Base-by-base conservation (phyloP, 805 yeast species). In the Barnettozyma vustinii region DNA sequence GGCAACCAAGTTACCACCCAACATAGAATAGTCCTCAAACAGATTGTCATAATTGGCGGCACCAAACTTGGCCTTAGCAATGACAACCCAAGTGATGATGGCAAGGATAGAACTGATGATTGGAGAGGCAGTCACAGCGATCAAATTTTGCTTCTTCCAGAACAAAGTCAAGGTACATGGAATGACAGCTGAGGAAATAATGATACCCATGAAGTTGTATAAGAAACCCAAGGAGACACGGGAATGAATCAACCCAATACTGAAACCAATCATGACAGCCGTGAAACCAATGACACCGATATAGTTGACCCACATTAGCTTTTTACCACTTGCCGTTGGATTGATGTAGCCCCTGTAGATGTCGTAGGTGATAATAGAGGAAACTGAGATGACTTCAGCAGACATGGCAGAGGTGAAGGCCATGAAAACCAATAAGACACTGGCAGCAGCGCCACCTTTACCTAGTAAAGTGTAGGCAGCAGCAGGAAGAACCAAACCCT, bases 371-470 rank as follows among this genome's bases (percentile, higher is more conserved):
- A 81, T 78, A 52, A 90, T 80, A 2, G 96, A 84, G 4, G 96
- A 85, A 18, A 87, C 91, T 2, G 96, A 85, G 62, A 90, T 87
- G 60, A 90, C 77, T 67, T 90, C 96, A 36, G 96, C 92, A 30
- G 96, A 86, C 77, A 87, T 80, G 23, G 97, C 96, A 43, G 95
- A 85, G 0, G 97, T 90, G 40, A 86, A 92, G 23, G 97, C 96
- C 91, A 88, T 86, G 67, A 90, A 90, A 10, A 89, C 79, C 73
- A 90, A 69, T 32, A 90, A 65, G 54, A 90, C 74, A 9, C 90
- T 77, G 33, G 91, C 91, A 43, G 80, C 91, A 5, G 95, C 96
- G 53, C 97, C 97, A 58, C 92, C 87, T 54, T 75, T 83, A 46
- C 97, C 97, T 68, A 90, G 73, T 39, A 90, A 69, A 0, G 96